Evolutionary conservation across 2,329 filamentous ascomycete genomes (phyloP).

Genomic region (Hymenoscyphus repandus): DNA sequence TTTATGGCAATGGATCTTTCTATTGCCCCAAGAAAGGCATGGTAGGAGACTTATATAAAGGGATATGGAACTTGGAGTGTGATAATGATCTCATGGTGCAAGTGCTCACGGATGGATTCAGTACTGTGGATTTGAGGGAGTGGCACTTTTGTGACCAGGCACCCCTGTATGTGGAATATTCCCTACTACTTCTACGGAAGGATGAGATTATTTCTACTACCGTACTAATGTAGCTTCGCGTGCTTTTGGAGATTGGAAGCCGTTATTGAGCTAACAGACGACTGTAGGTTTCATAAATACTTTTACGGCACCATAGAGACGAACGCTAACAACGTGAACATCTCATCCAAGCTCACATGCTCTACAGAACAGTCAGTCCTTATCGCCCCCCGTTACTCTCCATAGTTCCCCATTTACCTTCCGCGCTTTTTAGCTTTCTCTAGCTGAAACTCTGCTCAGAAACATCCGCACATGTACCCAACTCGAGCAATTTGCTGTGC

Average conservation of each 20-base stretch:
- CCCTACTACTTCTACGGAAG: too few relatives aligned
- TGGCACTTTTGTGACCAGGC: slow-evolving; percentile 1
- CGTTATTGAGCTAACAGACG: background rate
- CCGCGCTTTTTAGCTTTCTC: background rate
- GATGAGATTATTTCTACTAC: background rate
- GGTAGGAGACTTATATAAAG: background rate
- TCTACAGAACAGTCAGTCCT: background rate
- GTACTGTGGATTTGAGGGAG: background rate
- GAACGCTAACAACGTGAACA: background rate
- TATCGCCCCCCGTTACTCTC: too few relatives aligned
- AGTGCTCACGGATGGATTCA: background rate
- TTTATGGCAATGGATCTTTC: background rate
- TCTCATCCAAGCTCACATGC: background rate
- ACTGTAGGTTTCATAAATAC: background rate
- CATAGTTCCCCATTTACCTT: background rate
- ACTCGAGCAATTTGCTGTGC: background rate
- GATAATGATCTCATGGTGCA: background rate
- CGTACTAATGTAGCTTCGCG: background rate
- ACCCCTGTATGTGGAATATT: background rate
- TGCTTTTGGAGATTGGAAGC: background rate
- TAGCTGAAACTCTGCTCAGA: background rate
- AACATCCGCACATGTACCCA: background rate
- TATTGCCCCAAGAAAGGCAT: background rate
- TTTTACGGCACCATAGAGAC: background rate
- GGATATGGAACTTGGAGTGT: background rate